These are phyloP conservation scores for Jackrogersella minutella DNA, from an alignment of 495 filamentous ascomycete species.

Conservation along the genomic window DNA sequence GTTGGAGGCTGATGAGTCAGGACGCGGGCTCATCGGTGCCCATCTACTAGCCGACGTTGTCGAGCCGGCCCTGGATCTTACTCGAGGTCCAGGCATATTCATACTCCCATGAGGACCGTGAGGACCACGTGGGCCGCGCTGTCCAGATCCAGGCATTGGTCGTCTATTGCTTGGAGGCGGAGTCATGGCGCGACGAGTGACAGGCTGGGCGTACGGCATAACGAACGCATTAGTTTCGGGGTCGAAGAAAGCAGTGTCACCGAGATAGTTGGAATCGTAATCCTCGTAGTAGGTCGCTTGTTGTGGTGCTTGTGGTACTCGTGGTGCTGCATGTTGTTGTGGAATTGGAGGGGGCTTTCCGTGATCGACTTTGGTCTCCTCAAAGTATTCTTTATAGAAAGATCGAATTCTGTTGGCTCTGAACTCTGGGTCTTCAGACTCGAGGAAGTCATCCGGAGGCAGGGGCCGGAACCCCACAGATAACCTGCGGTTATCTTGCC, in stretches of 20 bases:
- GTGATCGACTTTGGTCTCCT: constrained; percentile 73
- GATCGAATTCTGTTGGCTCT: constrained; percentile 96
- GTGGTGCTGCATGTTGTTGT: neutral
- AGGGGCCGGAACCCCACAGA: constrained; percentile 93
- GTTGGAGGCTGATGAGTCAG: constrained; percentile 73
- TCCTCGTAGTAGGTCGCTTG: constrained; percentile 70
- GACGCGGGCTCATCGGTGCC: constrained; percentile 56
- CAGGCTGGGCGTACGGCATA: constrained; percentile 80
- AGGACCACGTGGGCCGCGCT: constrained; percentile 44
- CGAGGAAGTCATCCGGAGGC: constrained; percentile 73
- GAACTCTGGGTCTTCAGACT: constrained; percentile 88
- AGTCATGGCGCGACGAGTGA: constrained; percentile 93
- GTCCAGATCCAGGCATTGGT: constrained; percentile 50
- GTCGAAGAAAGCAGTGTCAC: constrained; percentile 74
- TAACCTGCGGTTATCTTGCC: constrained; percentile 73
- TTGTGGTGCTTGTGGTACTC: constrained; percentile 14
- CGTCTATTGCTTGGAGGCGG: constrained; percentile 85
- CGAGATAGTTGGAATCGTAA: constrained; percentile 70
- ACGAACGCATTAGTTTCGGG: constrained; percentile 76
- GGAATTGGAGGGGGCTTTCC: constrained; percentile 52
- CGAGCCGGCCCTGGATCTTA: constrained; percentile 55
- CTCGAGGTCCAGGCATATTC: constrained; percentile 45
- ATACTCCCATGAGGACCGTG: constrained; percentile 52
- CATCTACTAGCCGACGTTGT: constrained; percentile 47
- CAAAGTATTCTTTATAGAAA: constrained; percentile 99